Conservation (phyloP, 352 stramenopile genomes). For the Phytophthora pseudosyringae region DNA sequence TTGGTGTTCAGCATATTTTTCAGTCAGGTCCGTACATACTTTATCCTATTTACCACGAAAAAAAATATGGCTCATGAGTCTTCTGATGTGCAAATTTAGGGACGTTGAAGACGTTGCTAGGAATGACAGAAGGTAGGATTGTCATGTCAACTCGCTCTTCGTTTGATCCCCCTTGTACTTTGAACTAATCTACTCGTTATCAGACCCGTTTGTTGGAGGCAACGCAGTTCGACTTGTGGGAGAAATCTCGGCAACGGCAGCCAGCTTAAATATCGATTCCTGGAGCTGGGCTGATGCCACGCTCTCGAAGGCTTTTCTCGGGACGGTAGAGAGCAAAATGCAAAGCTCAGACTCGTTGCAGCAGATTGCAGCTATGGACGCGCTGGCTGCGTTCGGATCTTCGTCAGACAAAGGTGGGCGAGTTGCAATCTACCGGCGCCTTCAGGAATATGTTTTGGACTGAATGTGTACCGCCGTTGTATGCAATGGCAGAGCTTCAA, state of each 20-base stretch:
- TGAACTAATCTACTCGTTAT: constrained; percentile 11
- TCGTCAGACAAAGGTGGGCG: constrained; percentile 79
- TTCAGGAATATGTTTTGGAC: background rate
- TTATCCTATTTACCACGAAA: background rate
- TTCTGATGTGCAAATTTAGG: constrained; percentile 35
- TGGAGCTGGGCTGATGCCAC: constrained; percentile 82
- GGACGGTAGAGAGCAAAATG: constrained; percentile 73
- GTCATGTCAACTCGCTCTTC: background rate
- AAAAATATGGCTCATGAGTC: constrained; percentile 7
- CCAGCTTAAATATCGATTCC: constrained; percentile 66
- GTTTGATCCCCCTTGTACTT: background rate
- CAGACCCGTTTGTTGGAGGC: constrained; percentile 82
- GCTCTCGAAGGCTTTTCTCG: constrained; percentile 81
- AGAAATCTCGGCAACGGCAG: constrained; percentile 74
- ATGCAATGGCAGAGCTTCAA: constrained; percentile 57
- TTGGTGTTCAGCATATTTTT: constrained; percentile 79
- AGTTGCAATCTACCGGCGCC: background rate
- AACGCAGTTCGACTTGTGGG: constrained; percentile 81
- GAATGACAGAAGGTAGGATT: constrained; percentile 66
- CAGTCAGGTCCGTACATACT: constrained; percentile 59
- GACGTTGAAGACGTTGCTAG: constrained; percentile 65
- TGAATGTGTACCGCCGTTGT: constrained; percentile 7
- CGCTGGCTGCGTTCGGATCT: constrained; percentile 76
- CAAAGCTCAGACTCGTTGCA: constrained; percentile 67
- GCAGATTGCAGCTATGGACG: constrained; percentile 88